These are phyloP conservation scores for Pyrenophora teres DNA, from an alignment of 2,329 filamentous ascomycete genomes.

Conservation along the genomic window DNA sequence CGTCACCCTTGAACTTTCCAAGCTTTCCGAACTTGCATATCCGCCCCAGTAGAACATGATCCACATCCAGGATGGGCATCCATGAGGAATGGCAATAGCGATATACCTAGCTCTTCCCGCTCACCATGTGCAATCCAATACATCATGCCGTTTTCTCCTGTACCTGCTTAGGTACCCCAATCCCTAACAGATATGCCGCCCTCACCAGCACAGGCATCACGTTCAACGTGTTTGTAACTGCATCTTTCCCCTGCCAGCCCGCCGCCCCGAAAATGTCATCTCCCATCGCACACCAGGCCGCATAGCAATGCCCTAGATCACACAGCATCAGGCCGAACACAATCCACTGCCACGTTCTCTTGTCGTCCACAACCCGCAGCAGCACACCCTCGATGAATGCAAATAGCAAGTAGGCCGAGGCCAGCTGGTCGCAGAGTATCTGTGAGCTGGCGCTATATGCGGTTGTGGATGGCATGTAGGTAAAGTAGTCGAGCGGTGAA, in stretches of 20 bases:
- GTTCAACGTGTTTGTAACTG: conserved; percentile 45
- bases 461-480: conserved; percentile 61
- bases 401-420: conserved; percentile 77
- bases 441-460: conserved; percentile 43
- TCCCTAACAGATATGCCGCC: conserved; percentile 43
- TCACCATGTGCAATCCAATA: no score
- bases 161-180: conserved; percentile 33
- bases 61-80: neutral
- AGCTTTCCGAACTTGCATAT: no score
- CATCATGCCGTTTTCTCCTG: conserved; percentile 12
- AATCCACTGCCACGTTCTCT: conserved; percentile 70
- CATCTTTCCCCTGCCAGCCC: conserved; percentile 47
- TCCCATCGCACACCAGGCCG: conserved; percentile 42
- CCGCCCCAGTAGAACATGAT: no score
- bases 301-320: conserved; percentile 71
- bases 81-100: no score
- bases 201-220: conserved; percentile 41
- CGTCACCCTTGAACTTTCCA: no score
- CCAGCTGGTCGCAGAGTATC: conserved; percentile 73
- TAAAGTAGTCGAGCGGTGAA: conserved; percentile 61
- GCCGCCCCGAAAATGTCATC: conserved; percentile 22
- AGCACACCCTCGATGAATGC: conserved; percentile 77
- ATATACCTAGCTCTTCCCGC: no score
- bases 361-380: conserved; percentile 68
- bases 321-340: conserved; percentile 71